These are phyloP conservation scores for Macrophomina tecta DNA, from an alignment of 2,329 filamentous ascomycete species.

Conservation along the genomic window DNA sequence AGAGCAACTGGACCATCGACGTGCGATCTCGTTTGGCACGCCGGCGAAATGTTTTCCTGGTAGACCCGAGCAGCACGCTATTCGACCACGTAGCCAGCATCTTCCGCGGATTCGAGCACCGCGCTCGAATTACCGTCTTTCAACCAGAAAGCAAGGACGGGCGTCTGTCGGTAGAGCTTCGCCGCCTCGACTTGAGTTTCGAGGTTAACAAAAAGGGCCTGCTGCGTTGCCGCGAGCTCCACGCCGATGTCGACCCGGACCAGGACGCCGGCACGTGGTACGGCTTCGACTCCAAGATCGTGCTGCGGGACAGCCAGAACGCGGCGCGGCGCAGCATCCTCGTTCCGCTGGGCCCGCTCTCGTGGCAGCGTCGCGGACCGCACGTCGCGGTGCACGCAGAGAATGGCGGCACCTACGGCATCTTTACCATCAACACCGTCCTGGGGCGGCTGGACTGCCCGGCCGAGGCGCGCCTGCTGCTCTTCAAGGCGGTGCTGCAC, in stretches of 20 bases:
- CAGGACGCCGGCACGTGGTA: conserved; percentile 67
- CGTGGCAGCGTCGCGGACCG: conserved; percentile 39
- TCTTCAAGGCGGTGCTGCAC: conserved; percentile 64
- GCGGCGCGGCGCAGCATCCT: conserved; percentile 57
- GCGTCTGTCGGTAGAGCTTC: conserved; percentile 59
- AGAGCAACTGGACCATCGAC: conserved; percentile 51
- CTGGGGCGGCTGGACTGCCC: conserved; percentile 65
- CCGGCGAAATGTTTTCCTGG: too few relatives aligned
- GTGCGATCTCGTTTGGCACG: too few relatives aligned
- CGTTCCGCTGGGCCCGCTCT: conserved; percentile 55
- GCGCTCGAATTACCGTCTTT: conserved; percentile 52
- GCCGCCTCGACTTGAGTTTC: conserved; percentile 61
- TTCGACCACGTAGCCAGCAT: conserved; percentile 50
- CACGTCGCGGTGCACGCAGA: conserved; percentile 54
- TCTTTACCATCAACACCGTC: conserved; percentile 60
- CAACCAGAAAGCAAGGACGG: conserved; percentile 45
- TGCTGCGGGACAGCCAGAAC: conserved; percentile 56
- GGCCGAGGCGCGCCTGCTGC: conserved; percentile 60
- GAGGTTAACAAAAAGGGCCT: conserved; percentile 52
- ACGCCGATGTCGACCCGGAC: conserved; percentile 54
- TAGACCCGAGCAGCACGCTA: conserved; percentile 57
- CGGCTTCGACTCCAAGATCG: conserved; percentile 64
- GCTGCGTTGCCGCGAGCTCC: conserved; percentile 59
- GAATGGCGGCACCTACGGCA: conserved; percentile 51
- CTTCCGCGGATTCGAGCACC: conserved; percentile 59